Evolutionary conservation across 192 early-diverging fungal species (phyloP), one percentile per base, ranked within the genome.

Genomic region (Mycoemilia scoparia): DNA sequence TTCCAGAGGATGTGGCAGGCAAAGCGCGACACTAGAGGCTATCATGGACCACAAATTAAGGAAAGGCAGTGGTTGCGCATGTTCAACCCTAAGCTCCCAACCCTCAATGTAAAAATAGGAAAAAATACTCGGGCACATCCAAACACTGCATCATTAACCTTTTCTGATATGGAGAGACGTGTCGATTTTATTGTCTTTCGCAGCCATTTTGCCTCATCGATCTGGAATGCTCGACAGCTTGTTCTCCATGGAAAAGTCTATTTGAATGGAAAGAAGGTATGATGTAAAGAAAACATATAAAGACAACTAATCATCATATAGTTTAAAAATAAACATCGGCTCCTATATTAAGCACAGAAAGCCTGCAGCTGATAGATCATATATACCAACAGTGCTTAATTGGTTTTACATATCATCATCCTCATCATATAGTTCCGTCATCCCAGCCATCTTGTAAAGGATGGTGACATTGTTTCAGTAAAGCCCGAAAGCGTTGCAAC

Each of bases 1-100:
- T 97, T 76, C 61, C 85, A 93, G 64, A 84, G 90, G 52, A 84
- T 82, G 56, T 97, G 89, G 89, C 60, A 69, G 42, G 81, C 87
- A 15, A 97, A 97, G 67, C 71, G 76, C 39, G 82, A 88, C 28
- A 77, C 86, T 13, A 72, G 89, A 14, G 81, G 76, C 11, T 97
- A 97, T 68, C 89, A 97, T 58, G 79, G 84, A 32, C 83, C 80
- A 14, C 71, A 87, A 60, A 76, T 92, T 39, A 82, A 73, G 24
- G 87, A 97, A 60, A 49, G 64, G 26, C 82, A 87, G 51, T 87
- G 79, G 64, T 57, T 74, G 21, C 45, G 57, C 24, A 68, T 77
- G 67, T 81, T 83, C 53, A 57, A 76, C 38, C 64, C 73, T 26
- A 66, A 68, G 35, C 57, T 84, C 17, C 78, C 81, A 5, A 78